Percentiles rank a stretch among this genome's conserved stretches.
Conservation (phyloP, 2,329 filamentous ascomycete genomes). For the Pestalotiopsis sp. region DNA sequence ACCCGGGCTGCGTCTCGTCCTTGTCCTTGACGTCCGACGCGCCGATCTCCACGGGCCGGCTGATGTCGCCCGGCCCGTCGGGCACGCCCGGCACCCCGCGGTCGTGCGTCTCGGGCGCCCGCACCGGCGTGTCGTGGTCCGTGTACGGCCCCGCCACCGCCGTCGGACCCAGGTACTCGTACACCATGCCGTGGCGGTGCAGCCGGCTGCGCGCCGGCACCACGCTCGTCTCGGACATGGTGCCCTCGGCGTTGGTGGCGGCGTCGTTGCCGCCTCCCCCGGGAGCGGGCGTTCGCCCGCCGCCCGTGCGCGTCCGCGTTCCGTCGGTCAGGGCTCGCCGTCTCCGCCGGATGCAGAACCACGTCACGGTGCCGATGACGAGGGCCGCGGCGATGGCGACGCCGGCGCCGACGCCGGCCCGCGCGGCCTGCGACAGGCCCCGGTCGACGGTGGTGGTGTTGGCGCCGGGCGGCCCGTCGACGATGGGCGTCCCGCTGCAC, state of each 20-base stretch:
- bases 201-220: conserved; percentile 12
- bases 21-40: conserved; percentile 24
- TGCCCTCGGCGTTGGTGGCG: neutral
- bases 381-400: conserved; percentile 46
- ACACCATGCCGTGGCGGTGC: conserved; percentile 13
- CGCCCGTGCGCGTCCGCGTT: conserved; percentile 16
- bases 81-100: conserved; percentile 47
- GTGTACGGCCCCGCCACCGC: conserved; percentile 18
- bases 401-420: conserved; percentile 60
- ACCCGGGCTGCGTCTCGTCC: conserved; percentile 7
- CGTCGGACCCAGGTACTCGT: conserved; percentile 32
- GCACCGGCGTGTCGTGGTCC: conserved; percentile 19
- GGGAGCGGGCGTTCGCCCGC: neutral
- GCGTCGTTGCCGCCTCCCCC: neutral
- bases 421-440: conserved; percentile 51
- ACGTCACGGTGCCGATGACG: conserved; percentile 46
- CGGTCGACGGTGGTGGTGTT: conserved; percentile 29
- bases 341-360: conserved; percentile 50
- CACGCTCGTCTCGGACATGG: conserved; percentile 18
- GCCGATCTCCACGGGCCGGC: conserved; percentile 58
- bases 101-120: conserved; percentile 32
- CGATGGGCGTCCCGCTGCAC: conserved; percentile 41
- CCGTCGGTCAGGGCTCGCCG: conserved; percentile 23
- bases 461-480: conserved; percentile 34
- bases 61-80: conserved; percentile 52